Percentiles rank a stretch among this genome's conserved stretches.
Evolutionary conservation across 495 filamentous ascomycete species (phyloP).

Genomic region (Stereocaulon alpinum): DNA sequence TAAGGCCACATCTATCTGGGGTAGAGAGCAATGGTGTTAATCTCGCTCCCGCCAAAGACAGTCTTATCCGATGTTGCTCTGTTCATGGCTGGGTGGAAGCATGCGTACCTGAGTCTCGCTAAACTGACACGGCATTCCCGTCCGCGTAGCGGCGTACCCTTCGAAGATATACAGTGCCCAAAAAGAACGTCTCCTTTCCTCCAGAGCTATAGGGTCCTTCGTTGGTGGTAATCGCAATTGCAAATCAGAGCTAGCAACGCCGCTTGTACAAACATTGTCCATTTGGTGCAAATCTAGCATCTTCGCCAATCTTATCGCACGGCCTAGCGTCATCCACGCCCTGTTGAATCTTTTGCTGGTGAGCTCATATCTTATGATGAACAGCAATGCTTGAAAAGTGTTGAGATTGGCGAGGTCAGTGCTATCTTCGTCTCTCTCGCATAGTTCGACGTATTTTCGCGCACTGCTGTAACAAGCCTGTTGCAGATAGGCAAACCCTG

Average conservation of each 20-base stretch:
- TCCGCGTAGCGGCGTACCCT: neutral
- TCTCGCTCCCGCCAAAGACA: neutral
- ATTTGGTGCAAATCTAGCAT: slow-evolving; percentile 3
- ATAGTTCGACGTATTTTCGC: neutral
- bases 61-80: neutral
- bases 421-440: neutral
- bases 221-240: neutral
- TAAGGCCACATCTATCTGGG: neutral
- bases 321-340: slow-evolving; percentile 21
- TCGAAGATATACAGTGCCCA: slow-evolving; percentile 2
- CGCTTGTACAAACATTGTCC: neutral
- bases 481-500: neutral
- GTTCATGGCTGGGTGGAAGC: neutral
- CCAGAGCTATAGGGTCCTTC: neutral
- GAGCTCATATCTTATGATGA: slow-evolving; percentile 20
- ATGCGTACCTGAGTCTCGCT: neutral
- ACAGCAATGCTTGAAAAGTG: slow-evolving; percentile 16
- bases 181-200: neutral
- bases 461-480: neutral
- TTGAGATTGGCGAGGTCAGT: slow-evolving; percentile 1
- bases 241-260: slow-evolving; percentile 1
- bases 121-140: neutral
- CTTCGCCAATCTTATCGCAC: slow-evolving; percentile 12
- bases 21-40: neutral
- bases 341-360: slow-evolving; percentile 17